Evolutionary conservation across 305 asterid species (phyloP).

Genomic region (Striga hermonthica): DNA sequence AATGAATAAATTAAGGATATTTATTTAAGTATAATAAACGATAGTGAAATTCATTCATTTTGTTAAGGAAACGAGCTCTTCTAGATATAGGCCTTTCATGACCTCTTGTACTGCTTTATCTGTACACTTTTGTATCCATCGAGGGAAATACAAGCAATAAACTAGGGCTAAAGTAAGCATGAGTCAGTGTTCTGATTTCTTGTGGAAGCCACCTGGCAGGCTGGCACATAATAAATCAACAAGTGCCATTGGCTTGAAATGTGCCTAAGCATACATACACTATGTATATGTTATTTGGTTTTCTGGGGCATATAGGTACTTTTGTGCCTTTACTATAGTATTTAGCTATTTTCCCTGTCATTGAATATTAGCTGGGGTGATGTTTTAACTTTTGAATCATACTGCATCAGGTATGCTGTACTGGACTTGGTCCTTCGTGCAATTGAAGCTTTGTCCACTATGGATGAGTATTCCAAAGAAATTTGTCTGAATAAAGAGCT

Average conservation of each 20-base stretch:
- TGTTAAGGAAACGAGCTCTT: no score
- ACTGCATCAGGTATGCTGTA: slow-evolving; percentile 58
- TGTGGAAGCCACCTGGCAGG: background rate
- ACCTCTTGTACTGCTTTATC: no score
- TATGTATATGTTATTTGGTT: background rate
- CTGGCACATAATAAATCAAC: background rate
- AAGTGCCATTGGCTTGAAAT: slow-evolving; percentile 13
- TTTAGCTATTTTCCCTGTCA: slow-evolving; percentile 5
- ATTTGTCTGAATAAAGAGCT: slow-evolving; percentile 56
- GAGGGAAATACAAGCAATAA: background rate
- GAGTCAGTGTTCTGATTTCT: background rate
- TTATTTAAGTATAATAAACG: no score
- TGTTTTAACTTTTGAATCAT: slow-evolving; percentile 26
- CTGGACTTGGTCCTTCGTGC: slow-evolving; percentile 74
- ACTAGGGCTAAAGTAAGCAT: background rate
- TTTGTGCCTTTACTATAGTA: background rate
- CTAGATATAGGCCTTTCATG: no score
- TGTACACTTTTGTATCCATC: no score
- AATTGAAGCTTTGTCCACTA: slow-evolving; percentile 70
- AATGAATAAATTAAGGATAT: no score
- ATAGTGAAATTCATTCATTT: no score
- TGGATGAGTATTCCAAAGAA: slow-evolving; percentile 58
- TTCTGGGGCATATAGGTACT: background rate
- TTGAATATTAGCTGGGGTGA: slow-evolving; percentile 17
- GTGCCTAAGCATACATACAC: background rate